These are phyloP conservation scores for Cladosporium sp. DNA, from an alignment of 2,329 filamentous ascomycete genomes.

Conservation along the genomic window DNA sequence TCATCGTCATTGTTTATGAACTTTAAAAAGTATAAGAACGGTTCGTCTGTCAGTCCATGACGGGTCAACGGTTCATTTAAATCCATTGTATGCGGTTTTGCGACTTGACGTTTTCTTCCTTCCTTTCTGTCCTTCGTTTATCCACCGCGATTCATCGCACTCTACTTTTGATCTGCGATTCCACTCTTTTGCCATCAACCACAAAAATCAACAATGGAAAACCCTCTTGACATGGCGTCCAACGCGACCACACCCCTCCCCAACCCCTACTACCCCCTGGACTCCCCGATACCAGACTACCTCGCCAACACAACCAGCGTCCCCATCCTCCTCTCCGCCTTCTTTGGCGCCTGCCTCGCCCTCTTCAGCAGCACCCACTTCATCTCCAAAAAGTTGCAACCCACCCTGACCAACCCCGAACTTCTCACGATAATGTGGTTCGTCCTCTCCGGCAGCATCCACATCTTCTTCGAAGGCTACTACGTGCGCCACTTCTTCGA, in stretches of 20 bases:
- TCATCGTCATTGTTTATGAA: no score
- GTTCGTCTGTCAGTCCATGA: no score
- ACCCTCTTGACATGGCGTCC: slow-evolving; percentile 1
- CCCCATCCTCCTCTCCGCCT: slow-evolving; percentile 55
- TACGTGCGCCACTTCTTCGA: slow-evolving; percentile 66
- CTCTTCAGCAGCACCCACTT: slow-evolving; percentile 57
- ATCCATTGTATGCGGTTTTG: no score
- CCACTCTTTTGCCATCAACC: no score
- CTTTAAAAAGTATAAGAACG: no score
- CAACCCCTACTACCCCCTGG: slow-evolving; percentile 62
- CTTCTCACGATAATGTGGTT: slow-evolving; percentile 68
- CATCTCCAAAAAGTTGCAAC: slow-evolving; percentile 50
- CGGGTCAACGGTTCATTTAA: no score
- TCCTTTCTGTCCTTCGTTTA: no score
- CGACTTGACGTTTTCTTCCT: no score
- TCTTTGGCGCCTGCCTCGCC: slow-evolving; percentile 52
- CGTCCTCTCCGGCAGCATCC: slow-evolving; percentile 66
- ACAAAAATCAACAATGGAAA: slow-evolving; percentile 3
- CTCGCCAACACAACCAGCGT: slow-evolving; percentile 62
- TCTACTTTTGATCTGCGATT: no score
- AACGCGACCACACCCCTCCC: slow-evolving; percentile 3
- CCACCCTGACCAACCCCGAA: slow-evolving; percentile 52
- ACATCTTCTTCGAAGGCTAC: slow-evolving; percentile 83
- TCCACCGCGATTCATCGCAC: no score
- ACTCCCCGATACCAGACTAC: slow-evolving; percentile 59